phyloP scores from a whole-genome alignment of 306 rosid genomes.

The Oxytropis ochrocephala region DNA sequence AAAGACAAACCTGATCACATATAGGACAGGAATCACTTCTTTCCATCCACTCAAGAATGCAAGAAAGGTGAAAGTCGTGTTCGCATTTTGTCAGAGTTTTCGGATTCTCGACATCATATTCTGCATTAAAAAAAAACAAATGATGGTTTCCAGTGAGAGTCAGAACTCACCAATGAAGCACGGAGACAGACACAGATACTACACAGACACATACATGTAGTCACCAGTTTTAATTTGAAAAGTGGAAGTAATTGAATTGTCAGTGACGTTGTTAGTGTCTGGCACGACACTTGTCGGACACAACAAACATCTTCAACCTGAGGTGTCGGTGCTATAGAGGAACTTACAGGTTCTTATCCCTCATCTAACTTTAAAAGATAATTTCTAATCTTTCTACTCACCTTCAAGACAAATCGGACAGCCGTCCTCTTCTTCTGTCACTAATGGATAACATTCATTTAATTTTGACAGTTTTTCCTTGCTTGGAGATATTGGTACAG shows the following conservation, averaged over 20 bases:
- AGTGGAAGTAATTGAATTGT: no score
- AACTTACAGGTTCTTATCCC: not conserved
- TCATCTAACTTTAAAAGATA: not conserved
- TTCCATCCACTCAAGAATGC: constrained; percentile 84
- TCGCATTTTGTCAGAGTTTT: constrained; percentile 46
- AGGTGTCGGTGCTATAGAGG: no score
- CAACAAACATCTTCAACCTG: no score
- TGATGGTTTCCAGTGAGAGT: not conserved
- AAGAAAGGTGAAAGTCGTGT: constrained; percentile 71
- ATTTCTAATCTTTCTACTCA: constrained; percentile 3
- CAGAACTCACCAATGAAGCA: not conserved
- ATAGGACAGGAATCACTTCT: constrained; percentile 75
- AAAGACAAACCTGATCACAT: constrained; percentile 60
- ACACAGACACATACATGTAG: no score
- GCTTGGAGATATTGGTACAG: constrained; percentile 34
- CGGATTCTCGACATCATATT: constrained; percentile 60
- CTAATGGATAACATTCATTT: constrained; percentile 21
- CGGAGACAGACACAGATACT: no score
- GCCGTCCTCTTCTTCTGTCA: constrained; percentile 65
- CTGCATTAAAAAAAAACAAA: constrained; percentile 31
- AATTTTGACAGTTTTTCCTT: constrained; percentile 40
- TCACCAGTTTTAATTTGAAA: no score
- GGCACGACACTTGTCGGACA: no score
- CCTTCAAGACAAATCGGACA: constrained; percentile 96
- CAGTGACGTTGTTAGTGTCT: no score